Percentiles rank a stretch among this genome's conserved stretches.
Evolutionary conservation across 2,329 filamentous ascomycete species (phyloP).

Genomic region (Arachnomyces sp.): DNA sequence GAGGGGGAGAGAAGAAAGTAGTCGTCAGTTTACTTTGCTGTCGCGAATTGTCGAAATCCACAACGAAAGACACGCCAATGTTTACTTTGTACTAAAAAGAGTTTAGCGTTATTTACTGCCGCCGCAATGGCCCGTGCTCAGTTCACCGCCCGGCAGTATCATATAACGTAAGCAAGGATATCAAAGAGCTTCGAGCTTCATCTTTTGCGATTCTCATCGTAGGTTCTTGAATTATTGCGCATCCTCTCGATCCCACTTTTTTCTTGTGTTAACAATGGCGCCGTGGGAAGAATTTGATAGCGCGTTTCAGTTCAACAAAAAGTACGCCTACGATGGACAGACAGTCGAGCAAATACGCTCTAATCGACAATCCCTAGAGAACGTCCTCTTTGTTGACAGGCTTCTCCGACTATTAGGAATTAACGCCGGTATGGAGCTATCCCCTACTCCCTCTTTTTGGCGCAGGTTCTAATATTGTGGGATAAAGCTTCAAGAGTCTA

Average conservation of each 20-base stretch:
- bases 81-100: too few species aligned
- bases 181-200: not conserved
- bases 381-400: constrained; percentile 70
- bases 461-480: constrained; percentile 7
- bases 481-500: constrained; percentile 54
- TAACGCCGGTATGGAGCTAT: constrained; percentile 49
- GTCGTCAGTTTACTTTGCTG: too few species aligned
- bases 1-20: too few species aligned
- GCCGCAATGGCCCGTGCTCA: too few species aligned
- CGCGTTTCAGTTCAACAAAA: constrained; percentile 55
- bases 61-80: too few species aligned
- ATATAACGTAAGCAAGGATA: constrained; percentile 1
- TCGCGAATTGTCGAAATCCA: too few species aligned
- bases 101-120: too few species aligned
- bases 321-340: constrained; percentile 55
- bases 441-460: constrained; percentile 7
- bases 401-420: constrained; percentile 63
- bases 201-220: not conserved
- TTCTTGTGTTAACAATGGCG: constrained; percentile 23
- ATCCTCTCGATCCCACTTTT: not conserved
- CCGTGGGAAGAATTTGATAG: constrained; percentile 56
- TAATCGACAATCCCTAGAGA: constrained; percentile 59
- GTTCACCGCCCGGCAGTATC: too few species aligned
- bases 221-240: not conserved
- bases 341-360: constrained; percentile 55